These are phyloP conservation scores for Puccinellia tenuiflora DNA, from an alignment of 176 grass and related monocot species.

Conservation along the genomic window DNA sequence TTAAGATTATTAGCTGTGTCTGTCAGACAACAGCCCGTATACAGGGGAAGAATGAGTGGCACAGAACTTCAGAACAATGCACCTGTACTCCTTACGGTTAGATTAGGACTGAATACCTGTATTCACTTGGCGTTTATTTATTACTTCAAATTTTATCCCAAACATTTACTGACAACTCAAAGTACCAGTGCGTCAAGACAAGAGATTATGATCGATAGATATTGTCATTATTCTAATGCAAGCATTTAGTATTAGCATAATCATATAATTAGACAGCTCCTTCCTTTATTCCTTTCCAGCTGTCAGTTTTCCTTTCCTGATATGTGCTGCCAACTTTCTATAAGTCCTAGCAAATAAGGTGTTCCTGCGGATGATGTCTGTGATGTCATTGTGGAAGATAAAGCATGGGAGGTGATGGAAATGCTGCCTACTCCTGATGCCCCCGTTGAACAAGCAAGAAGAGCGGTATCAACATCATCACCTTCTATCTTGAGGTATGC, in stretches of 20 bases:
- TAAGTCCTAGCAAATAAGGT: neutral
- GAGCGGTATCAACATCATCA: slow-evolving; percentile 13
- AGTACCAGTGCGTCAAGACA: neutral
- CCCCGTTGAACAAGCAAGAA: slow-evolving; percentile 22
- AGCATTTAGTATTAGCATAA: neutral
- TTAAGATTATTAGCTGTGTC: slow-evolving; percentile 27
- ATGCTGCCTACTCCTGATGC: neutral
- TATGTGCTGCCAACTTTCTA: neutral
- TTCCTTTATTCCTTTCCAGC: slow-evolving; percentile 15
- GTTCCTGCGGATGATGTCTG: slow-evolving; percentile 4
- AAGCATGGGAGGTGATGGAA: slow-evolving; percentile 24
- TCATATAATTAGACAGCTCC: neutral
- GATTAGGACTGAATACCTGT: neutral
- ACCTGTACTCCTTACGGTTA: slow-evolving; percentile 7
- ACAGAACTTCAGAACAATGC: neutral
- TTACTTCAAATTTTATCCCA: neutral
- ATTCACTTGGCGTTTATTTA: neutral
- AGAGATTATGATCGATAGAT: neutral
- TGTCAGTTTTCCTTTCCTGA: neutral
- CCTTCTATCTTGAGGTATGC: slow-evolving; percentile 22
- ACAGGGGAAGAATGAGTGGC: slow-evolving; percentile 13
- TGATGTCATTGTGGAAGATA: neutral
- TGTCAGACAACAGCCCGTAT: slow-evolving; percentile 20
- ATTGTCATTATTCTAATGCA: slow-evolving; percentile 7
- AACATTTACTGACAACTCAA: neutral